phyloP scores from a whole-genome alignment of 192 early-diverging fungal genomes.

The Linnemannia elongata region DNA sequence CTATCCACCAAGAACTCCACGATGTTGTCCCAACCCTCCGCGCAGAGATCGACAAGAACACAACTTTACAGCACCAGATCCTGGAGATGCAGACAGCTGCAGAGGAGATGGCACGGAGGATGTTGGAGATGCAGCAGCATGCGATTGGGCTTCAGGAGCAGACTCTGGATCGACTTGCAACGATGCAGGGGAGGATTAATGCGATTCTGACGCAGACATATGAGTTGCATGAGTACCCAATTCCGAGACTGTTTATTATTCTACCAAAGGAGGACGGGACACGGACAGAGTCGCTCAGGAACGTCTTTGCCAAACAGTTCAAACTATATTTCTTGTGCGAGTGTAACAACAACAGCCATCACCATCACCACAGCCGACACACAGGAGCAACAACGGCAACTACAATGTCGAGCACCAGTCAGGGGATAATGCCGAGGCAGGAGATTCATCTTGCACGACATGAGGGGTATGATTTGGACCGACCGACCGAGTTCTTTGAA shows the following conservation, averaged over 20 bases:
- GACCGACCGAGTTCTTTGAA: conserved; percentile 37
- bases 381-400: not conserved
- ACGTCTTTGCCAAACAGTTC: conserved; percentile 14
- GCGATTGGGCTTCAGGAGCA: conserved; percentile 7
- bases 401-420: not conserved
- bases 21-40: not conserved
- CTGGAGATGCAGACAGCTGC: conserved; percentile 3
- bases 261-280: conserved; percentile 11
- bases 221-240: conserved; percentile 30
- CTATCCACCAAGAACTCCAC: not conserved
- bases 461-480: conserved; percentile 24
- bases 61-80: not conserved
- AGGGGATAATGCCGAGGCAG: not conserved
- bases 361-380: not conserved
- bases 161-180: conserved; percentile 4
- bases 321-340: conserved; percentile 34
- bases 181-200: conserved; percentile 15
- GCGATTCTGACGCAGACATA: conserved; percentile 28
- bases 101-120: not conserved
- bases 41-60: conserved; percentile 4
- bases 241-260: conserved; percentile 22
- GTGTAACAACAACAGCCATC: not conserved
- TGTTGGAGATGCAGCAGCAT: conserved; percentile 12
- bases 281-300: not conserved
- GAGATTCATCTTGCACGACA: conserved; percentile 32